phyloP scores from a whole-genome alignment of 2,329 filamentous ascomycete genomes.

The Penicillium sp. region DNA sequence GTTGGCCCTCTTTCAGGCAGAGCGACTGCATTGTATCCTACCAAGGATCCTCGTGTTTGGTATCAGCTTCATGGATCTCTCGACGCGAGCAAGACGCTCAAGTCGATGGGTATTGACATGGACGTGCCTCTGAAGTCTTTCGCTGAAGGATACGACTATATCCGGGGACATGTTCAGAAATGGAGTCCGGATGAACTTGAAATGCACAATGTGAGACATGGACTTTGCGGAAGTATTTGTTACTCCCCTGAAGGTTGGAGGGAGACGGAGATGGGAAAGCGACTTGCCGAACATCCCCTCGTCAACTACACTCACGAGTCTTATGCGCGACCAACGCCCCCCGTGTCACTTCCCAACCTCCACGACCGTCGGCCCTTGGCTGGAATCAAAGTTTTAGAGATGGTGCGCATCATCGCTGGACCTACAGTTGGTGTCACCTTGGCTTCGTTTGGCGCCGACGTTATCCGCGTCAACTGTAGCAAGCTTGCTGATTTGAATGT shows the following conservation, averaged over 20 bases:
- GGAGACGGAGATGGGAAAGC: conserved; percentile 50
- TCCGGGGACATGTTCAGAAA: conserved; percentile 32
- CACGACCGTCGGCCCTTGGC: conserved; percentile 37
- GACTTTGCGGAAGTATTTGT: conserved; percentile 52
- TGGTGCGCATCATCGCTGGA: conserved; percentile 42
- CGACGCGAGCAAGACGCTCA: conserved; percentile 48
- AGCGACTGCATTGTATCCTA: conserved; percentile 56
- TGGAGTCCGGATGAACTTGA: conserved; percentile 48
- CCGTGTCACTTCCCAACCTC: conserved; percentile 26
- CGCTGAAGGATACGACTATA: conserved; percentile 25
- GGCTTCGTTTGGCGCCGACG: conserved; percentile 52
- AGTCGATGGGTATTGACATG: conserved; percentile 52
- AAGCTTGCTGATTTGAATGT: conserved; percentile 40
- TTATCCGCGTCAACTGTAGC: conserved; percentile 53
- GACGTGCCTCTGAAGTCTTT: conserved; percentile 13
- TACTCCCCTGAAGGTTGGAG: conserved; percentile 51
- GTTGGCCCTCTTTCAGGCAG: conserved; percentile 29
- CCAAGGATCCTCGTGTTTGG: conserved; percentile 50
- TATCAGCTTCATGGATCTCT: conserved; percentile 59
- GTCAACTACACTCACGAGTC: conserved; percentile 45
- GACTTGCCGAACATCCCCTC: conserved; percentile 47
- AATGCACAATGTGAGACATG: conserved; percentile 46
- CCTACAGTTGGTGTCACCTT: conserved; percentile 49
- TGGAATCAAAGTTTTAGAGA: conserved; percentile 56
- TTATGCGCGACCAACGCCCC: conserved; percentile 39